Percentiles rank a stretch among this genome's conserved stretches.
Conservation (phyloP, 768 basidiomycete genomes). For the Naematelia aurantialba region DNA sequence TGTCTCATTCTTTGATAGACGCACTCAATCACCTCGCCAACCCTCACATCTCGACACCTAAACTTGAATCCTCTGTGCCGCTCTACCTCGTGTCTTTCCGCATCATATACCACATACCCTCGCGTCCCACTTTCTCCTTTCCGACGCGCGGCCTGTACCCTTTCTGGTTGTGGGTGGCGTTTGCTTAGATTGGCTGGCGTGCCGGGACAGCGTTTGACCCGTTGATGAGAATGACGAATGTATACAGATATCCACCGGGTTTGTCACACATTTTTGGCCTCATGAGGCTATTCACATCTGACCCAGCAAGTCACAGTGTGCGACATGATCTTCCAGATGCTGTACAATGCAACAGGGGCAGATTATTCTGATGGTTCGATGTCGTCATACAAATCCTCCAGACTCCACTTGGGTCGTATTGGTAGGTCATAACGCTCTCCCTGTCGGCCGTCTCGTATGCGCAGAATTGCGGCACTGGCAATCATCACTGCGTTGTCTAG, state of each 20-base stretch:
- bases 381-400: slow-evolving; percentile 58
- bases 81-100: neutral
- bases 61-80: neutral
- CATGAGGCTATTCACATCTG: too few relatives aligned
- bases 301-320: too few relatives aligned
- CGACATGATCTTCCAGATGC: too few relatives aligned
- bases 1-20: slow-evolving; percentile 75
- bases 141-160: neutral
- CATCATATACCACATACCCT: slow-evolving; percentile 11
- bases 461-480: slow-evolving; percentile 81
- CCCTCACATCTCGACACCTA: slow-evolving; percentile 1
- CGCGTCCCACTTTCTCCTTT: neutral
- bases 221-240: slow-evolving; percentile 1
- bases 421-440: slow-evolving; percentile 59
- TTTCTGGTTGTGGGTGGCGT: neutral
- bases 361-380: too few relatives aligned
- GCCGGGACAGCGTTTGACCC: neutral
- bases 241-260: slow-evolving; percentile 1
- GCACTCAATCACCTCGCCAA: neutral
- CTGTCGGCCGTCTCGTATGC: slow-evolving; percentile 67
- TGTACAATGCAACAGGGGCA: too few relatives aligned
- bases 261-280: too few relatives aligned
- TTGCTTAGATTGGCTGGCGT: neutral
- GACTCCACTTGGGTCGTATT: slow-evolving; percentile 70
- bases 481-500: slow-evolving; percentile 97